phyloP scores from a whole-genome alignment of 176 grass and related monocot genomes.

The Oryza glaberrima region DNA sequence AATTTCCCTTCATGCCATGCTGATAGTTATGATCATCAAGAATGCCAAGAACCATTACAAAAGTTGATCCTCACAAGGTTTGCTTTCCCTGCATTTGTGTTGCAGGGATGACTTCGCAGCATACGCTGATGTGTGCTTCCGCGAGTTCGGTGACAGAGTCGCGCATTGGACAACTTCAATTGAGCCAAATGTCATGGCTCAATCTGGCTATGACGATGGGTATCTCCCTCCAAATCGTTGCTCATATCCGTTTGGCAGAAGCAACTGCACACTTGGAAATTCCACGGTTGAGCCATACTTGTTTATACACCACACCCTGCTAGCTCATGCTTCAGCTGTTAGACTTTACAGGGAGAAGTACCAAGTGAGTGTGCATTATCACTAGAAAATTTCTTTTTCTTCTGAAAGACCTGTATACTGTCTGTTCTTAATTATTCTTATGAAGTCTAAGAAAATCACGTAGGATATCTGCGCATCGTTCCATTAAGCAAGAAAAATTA shows the following conservation, averaged over 20 bases:
- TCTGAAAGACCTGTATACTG: neutral
- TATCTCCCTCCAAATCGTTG: conserved; percentile 42
- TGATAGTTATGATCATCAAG: neutral
- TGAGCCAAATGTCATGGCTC: conserved; percentile 46
- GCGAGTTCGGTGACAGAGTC: conserved; percentile 69
- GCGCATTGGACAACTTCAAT: conserved; percentile 53
- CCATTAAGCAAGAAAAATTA: too few relatives aligned
- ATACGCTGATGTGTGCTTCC: conserved; percentile 67
- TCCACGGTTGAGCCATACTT: conserved; percentile 68
- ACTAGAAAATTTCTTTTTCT: neutral
- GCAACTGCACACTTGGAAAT: conserved; percentile 56
- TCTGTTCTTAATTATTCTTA: neutral
- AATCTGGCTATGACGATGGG: conserved; percentile 25
- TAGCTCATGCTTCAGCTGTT: conserved; percentile 56
- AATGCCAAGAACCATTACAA: too few relatives aligned
- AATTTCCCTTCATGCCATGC: neutral
- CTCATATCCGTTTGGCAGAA: conserved; percentile 61
- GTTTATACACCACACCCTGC: conserved; percentile 47
- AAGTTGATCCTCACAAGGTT: neutral
- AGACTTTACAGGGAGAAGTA: conserved; percentile 63
- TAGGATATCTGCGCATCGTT: too few relatives aligned
- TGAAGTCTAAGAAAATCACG: too few relatives aligned
- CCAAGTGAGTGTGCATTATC: conserved; percentile 31
- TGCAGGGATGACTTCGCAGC: conserved; percentile 70
- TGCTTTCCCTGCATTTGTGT: neutral